A percentile compares a stretch with the other conserved stretches of the same genome.
These are phyloP conservation scores for Monosporascus cannonballus DNA, from an alignment of 2,329 filamentous ascomycete species.

Conservation along the genomic window DNA sequence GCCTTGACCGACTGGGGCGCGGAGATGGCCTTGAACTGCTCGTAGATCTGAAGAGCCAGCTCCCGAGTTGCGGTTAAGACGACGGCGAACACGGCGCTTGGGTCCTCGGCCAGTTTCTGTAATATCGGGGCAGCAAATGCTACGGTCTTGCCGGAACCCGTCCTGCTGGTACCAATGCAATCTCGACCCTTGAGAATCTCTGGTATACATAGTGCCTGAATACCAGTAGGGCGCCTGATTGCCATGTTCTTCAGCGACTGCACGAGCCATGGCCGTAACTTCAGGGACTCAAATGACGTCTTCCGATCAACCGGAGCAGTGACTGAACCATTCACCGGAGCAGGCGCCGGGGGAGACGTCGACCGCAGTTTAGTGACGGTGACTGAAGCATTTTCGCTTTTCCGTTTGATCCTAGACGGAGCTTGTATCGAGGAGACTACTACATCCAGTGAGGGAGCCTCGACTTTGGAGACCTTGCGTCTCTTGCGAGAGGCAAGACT, in stretches of 20 bases:
- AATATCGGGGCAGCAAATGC: slow-evolving; percentile 93
- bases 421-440: slow-evolving; percentile 40
- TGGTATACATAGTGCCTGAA: slow-evolving; percentile 89
- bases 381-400: slow-evolving; percentile 9
- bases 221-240: slow-evolving; percentile 82
- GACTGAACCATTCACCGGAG: slow-evolving; percentile 20
- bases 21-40: slow-evolving; percentile 91
- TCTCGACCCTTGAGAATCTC: slow-evolving; percentile 87
- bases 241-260: slow-evolving; percentile 70
- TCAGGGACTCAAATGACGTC: slow-evolving; percentile 64
- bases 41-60: slow-evolving; percentile 90
- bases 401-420: slow-evolving; percentile 48
- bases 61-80: slow-evolving; percentile 88
- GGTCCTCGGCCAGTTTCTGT: slow-evolving; percentile 89
- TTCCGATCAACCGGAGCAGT: slow-evolving; percentile 49
- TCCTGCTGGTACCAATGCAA: slow-evolving; percentile 90
- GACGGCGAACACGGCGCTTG: slow-evolving; percentile 82
- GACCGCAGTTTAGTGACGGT: slow-evolving; percentile 11
- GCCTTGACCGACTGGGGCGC: slow-evolving; percentile 82
- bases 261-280: slow-evolving; percentile 81
- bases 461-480: slow-evolving; percentile 20
- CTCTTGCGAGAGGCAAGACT: slow-evolving; percentile 31
- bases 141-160: slow-evolving; percentile 95
- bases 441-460: slow-evolving; percentile 29
- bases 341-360: slow-evolving; percentile 8